Base-by-base conservation (phyloP, 2,329 filamentous ascomycete genomes). In the Alternaria incomplexa region DNA sequence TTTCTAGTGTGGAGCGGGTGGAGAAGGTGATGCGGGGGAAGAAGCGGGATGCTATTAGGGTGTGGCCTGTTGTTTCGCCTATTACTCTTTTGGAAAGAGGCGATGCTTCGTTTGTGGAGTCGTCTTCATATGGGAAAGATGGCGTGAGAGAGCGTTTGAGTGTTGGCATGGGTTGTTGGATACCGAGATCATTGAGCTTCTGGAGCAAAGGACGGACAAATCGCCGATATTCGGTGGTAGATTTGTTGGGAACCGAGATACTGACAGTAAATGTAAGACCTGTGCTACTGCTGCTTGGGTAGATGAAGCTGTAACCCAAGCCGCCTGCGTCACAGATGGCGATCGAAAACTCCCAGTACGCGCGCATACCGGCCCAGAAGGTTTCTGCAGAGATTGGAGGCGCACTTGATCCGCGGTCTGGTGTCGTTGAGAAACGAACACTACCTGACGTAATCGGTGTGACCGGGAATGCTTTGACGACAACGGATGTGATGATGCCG, bases 401-500 rank as follows among this genome's bases (percentile, higher is more conserved):
- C 6, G 52, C 52, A 51, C 57, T 67, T 3, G 56, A 54, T 9
- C 59, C 64, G 15, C 46, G 47, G 6, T 12, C 13, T 15, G 70
- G 64, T 5, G 68, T 53, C 0, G 73, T 75, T 1, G 70, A 69
- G 58, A 74, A 72, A 6, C 58, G 61, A 6, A 76, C 74, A 32
- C 61, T 67, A 12, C 59, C 46, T 20, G 63, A 61, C 5, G 64
- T 45, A 4, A 69, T 12, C 0, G 66, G 50, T 1, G 68, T 70
- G 13, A 40, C 10, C 2, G 70, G 66, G 15, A 71, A 75, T 0
- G 62, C 86, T 84, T 69, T 83, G 6, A 73, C 64, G 5, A 73
- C 59, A 17, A 73, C 69, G 1, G 72, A 74, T 3, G 72, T 73
- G 15, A 76, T 58, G 45, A 76, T 63, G 32, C 73, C 73, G 43